Evolutionary conservation across 2,329 filamentous ascomycete species (phyloP), one percentile per base, ranked within the genome.

Genomic region (Colletotrichum brevisporum): DNA sequence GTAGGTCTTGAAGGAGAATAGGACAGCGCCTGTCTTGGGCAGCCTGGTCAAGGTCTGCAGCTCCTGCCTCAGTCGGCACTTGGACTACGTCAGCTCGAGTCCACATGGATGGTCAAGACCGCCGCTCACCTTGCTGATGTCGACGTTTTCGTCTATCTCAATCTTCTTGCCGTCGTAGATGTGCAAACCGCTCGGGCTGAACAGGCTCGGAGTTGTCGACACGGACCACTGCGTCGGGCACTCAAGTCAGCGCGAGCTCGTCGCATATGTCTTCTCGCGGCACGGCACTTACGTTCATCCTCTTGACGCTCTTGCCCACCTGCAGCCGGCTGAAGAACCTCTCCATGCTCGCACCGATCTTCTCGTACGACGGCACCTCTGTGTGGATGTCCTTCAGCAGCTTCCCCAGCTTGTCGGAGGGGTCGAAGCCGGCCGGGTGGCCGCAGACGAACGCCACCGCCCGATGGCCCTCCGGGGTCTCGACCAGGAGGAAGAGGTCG

Each of bases 1-100:
- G 66, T 87, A 87, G 0, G 86, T 88, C 77, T 88, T 88, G 79
- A 89, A 87, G 10, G 85, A 85, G 74, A 89, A 89, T 13, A 88
- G 73, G 2, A 88, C 75, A 0, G 83, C 83, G 3, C 75, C 74
- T 0, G 83, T 85, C 64, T 79, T 73, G 0, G 86, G 86, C 8
- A 89, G 78, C 1, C 86, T 80, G 1, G 80, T 85, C 36, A 88
- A 71, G 0, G 85, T 86, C 73, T 89, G 86, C 15, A 87, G 77
- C 74, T 89, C 86, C 36, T 69, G 67, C 84, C 81, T 27, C 85
- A 80, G 5, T 85, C 70, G 55, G 77, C 6, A 80, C 75, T 80
- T 83, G 53, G 53, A 31, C 1, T 36, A 16, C 15, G 47, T 69
- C 5, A 69, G 64, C 41, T 18, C 12, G 41, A n/a, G 41, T 54